Percentiles rank a stretch among this genome's conserved stretches.
phyloP scores from a whole-genome alignment of 352 stramenopile species.

The Blastocystis sp. region DNA sequence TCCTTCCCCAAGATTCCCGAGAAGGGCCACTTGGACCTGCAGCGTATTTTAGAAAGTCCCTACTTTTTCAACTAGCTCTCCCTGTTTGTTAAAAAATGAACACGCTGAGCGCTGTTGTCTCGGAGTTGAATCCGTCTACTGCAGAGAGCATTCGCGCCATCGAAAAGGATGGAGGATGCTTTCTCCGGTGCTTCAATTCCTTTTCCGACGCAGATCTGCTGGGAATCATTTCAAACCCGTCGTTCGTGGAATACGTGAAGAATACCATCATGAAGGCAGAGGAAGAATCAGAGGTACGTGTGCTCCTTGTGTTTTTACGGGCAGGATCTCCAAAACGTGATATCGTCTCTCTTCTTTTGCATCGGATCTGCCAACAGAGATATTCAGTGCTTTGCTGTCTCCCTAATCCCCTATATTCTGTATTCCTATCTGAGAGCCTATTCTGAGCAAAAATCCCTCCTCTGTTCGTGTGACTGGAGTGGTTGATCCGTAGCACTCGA shows the following conservation, averaged over 20 bases:
- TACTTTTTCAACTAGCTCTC: conserved; percentile 97
- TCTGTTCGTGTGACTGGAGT: not conserved
- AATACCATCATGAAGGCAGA: not conserved
- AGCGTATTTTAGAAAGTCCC: conserved; percentile 86
- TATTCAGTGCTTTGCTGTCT: conserved; percentile 37
- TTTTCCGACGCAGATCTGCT: not conserved
- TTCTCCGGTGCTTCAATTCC: not conserved
- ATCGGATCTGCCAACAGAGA: conserved; percentile 4
- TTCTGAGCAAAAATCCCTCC: not conserved
- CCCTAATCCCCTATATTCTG: conserved; percentile 7
- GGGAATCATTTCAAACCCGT: not conserved
- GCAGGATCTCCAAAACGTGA: conserved; percentile 34
- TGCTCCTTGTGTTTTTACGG: not conserved
- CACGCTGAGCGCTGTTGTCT: not conserved
- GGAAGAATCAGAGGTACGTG: not conserved
- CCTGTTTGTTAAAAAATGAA: conserved; percentile 18
- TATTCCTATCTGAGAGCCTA: conserved; percentile 35
- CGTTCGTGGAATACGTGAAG: not conserved
- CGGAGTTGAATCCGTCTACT: not conserved
- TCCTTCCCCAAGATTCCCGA: conserved; percentile 88
- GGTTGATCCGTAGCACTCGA: conserved; percentile 27
- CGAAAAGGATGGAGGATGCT: not conserved
- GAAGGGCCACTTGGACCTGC: conserved; percentile 87
- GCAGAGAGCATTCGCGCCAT: not conserved
- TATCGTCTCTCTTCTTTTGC: conserved; percentile 37